Evolutionary conservation across 352 stramenopile species (phyloP).

Genomic region (Pythium utonaiense): DNA sequence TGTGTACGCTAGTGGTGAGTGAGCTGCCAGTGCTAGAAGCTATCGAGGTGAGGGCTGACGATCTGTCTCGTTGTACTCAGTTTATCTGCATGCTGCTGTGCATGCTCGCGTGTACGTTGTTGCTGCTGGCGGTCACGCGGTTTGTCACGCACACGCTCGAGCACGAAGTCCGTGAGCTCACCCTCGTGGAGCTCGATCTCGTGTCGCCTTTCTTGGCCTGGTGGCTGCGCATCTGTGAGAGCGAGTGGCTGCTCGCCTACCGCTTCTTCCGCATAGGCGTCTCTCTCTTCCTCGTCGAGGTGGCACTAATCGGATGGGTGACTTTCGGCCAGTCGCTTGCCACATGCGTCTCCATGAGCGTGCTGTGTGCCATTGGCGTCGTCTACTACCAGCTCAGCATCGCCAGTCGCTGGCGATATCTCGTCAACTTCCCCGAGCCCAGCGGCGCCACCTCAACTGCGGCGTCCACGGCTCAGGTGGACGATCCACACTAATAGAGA

Average conservation of each 20-base stretch:
- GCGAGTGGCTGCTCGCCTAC: constrained; percentile 67
- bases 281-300: constrained; percentile 69
- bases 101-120: constrained; percentile 58
- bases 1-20: constrained; percentile 47
- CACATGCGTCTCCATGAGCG: constrained; percentile 40
- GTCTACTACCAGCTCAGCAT: constrained; percentile 67
- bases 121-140: constrained; percentile 64
- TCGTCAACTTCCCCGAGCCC: constrained; percentile 53
- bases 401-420: constrained; percentile 72
- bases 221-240: constrained; percentile 66
- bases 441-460: neutral
- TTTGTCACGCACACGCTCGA: constrained; percentile 56
- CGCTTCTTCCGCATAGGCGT: constrained; percentile 68
- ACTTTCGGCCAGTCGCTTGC: constrained; percentile 52
- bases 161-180: constrained; percentile 42
- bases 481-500: constrained; percentile 5
- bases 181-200: constrained; percentile 42
- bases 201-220: constrained; percentile 59
- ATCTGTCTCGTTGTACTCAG: no score
- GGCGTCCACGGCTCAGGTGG: neutral
- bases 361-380: constrained; percentile 43
- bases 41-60: no score
- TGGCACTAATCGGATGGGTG: constrained; percentile 60
- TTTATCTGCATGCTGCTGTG: constrained; percentile 50
- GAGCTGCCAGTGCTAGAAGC: no score